Base-by-base conservation (phyloP, 2,329 filamentous ascomycete species). In the Leptographium procerum region DNA sequence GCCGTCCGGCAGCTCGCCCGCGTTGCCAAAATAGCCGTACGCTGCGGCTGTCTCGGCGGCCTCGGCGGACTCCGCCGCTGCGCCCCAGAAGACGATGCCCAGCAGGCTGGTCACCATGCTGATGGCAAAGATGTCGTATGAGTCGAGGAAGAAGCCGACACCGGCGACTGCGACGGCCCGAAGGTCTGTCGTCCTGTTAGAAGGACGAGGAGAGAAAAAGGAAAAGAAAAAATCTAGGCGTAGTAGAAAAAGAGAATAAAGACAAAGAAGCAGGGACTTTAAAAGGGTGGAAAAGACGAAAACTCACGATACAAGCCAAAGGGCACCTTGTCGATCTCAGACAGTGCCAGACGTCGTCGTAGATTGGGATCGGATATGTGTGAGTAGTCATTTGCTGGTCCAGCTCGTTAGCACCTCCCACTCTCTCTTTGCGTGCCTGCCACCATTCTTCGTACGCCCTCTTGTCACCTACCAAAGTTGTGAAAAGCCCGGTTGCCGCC, bases 61-160 rank as follows among this genome's bases (percentile, higher is more conserved):
- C 3, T 68, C 67, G 3, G 71, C 67, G 5, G 70, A 61, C 6
- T 68, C 67, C 13, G 67, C 54, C 3, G 75, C 47, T 29, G 60
- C 76, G 62, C 81, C 76, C 81, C 87, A 94, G 69, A 86, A 94
- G 54, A 90, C 87, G 16, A 91, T 78, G 51, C 89, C 89, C 16
- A 92, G 73, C 68, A 91, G 82, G 52, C 78, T 79, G 1, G 84
- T 86, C 54, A 88, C 80, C 53, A 91, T 75, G 69, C 87, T 88
- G 69, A 91, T 88, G 66, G 89, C 86, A 69, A 94, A 94, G 65
- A 91, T 88, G 64, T 82, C 84, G 72, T 92, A 92, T 14, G 87
- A 86, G 70, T 91, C 89, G 52, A 89, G 86, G 68, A 92, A 90
- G 76, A 94, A 92, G 56, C 89, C 89, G 60, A 89, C 85, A 54